Percentiles rank a stretch among this genome's conserved stretches.
Evolutionary conservation across 2,329 filamentous ascomycete species (phyloP).

Genomic region (Madurella mycetomatis): DNA sequence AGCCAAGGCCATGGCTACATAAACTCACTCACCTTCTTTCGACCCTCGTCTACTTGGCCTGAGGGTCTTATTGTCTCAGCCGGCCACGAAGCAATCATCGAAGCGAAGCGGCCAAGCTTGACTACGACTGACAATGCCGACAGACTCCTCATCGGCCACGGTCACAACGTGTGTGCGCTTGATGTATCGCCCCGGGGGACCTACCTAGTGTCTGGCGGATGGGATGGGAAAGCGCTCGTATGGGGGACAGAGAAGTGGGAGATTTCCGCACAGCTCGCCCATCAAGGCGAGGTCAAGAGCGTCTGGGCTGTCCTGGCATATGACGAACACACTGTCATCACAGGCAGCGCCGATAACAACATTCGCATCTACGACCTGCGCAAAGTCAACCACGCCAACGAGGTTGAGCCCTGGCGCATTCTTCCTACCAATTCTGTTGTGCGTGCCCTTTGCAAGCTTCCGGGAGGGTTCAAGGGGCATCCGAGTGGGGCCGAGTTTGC

Average conservation of each 20-base stretch:
- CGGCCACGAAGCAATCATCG: slow-evolving; percentile 88
- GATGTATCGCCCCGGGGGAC: slow-evolving; percentile 69
- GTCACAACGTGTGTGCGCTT: slow-evolving; percentile 81
- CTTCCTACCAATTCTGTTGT: slow-evolving; percentile 75
- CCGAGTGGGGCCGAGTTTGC: slow-evolving; percentile 86
- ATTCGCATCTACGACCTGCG: slow-evolving; percentile 79
- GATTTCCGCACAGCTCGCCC: slow-evolving; percentile 63
- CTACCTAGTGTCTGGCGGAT: slow-evolving; percentile 84
- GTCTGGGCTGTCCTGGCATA: slow-evolving; percentile 92
- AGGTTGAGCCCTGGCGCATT: slow-evolving; percentile 48
- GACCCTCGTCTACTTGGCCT: slow-evolving; percentile 62
- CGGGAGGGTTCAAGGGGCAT: slow-evolving; percentile 52
- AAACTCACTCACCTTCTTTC: slow-evolving; percentile 76
- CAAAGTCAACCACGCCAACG: slow-evolving; percentile 48
- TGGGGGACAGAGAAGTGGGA: slow-evolving; percentile 90
- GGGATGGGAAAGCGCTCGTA: slow-evolving; percentile 83
- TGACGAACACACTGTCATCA: slow-evolving; percentile 74
- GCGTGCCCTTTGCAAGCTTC: slow-evolving; percentile 80
- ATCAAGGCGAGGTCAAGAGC: slow-evolving; percentile 60
- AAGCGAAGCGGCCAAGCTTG: slow-evolving; percentile 71
- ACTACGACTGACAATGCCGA: slow-evolving; percentile 72
- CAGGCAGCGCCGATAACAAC: slow-evolving; percentile 85
- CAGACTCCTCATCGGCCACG: slow-evolving; percentile 79
- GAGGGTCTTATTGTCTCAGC: slow-evolving; percentile 82
- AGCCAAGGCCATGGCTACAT: slow-evolving; percentile 80